phyloP scores from a whole-genome alignment of 1,284 basidiomycete species.

The Marasmius oreades region DNA sequence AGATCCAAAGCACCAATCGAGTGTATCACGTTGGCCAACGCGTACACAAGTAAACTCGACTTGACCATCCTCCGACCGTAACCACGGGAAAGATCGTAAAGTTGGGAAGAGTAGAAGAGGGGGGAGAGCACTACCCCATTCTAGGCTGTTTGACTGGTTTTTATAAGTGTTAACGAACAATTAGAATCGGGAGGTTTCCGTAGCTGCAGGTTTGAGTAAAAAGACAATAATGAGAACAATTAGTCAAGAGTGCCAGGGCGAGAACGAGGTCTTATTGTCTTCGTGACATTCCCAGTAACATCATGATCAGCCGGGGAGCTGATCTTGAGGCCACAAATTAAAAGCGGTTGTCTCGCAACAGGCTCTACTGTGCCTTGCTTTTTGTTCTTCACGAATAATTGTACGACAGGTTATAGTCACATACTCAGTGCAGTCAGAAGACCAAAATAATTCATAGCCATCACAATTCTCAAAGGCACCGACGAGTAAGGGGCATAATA shows the following conservation, averaged over 20 bases:
- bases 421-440: no score
- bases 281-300: no score
- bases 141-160: not conserved
- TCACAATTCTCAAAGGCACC: not conserved
- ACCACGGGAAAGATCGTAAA: not conserved
- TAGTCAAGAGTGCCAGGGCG: no score
- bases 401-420: no score
- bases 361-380: no score
- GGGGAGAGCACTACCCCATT: not conserved
- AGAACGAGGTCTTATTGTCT: not conserved
- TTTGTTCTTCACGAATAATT: not conserved
- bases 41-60: not conserved
- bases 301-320: no score
- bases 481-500: not conserved
- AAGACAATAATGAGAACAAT: no score
- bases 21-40: not conserved
- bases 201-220: no score
- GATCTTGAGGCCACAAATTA: no score
- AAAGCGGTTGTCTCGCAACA: not conserved
- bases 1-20: constrained; percentile 16
- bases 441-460: no score
- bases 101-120: not conserved
- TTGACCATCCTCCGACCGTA: not conserved
- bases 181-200: not conserved
- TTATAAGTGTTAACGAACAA: not conserved